A percentile compares a stretch with the other conserved stretches of the same genome.
Conservation (phyloP, 148 eudicot species). For the Fagopyrum homotropicum region DNA sequence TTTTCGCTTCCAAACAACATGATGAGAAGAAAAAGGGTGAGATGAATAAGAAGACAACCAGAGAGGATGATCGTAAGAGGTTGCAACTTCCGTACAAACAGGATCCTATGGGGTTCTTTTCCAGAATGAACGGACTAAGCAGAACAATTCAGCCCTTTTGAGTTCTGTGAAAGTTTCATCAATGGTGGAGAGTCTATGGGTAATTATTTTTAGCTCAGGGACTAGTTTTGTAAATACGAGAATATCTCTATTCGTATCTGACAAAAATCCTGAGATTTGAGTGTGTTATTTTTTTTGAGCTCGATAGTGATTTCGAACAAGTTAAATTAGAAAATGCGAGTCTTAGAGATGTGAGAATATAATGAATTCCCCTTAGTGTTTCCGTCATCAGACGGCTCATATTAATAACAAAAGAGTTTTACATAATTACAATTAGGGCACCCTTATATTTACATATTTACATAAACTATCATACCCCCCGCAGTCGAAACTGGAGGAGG, state of each 20-base stretch:
- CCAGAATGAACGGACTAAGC: constrained; percentile 48
- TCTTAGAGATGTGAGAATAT: no score
- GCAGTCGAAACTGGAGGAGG: no score
- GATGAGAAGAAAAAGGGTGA: neutral
- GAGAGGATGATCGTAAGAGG: constrained; percentile 24
- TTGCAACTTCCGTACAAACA: constrained; percentile 41
- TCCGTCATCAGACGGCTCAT: no score
- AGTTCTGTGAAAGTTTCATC: neutral
- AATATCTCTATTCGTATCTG: neutral
- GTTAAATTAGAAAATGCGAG: no score
- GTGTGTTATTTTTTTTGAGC: neutral
- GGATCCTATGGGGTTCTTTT: constrained; percentile 48
- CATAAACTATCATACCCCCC: no score
- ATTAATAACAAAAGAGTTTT: no score
- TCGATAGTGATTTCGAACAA: no score
- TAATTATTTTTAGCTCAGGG: constrained; percentile 2
- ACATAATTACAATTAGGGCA: no score
- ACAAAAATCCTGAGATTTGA: neutral
- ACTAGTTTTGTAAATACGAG: neutral
- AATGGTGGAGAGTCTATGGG: neutral
- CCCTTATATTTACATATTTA: no score
- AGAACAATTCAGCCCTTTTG: constrained; percentile 36
- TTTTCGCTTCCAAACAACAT: constrained; percentile 15
- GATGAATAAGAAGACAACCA: constrained; percentile 7
- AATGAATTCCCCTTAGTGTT: no score